Evolutionary conservation across 1,284 basidiomycete genomes (phyloP), one percentile per base, ranked within the genome.

Genomic region (Cutaneotrichosporon sp.): DNA sequence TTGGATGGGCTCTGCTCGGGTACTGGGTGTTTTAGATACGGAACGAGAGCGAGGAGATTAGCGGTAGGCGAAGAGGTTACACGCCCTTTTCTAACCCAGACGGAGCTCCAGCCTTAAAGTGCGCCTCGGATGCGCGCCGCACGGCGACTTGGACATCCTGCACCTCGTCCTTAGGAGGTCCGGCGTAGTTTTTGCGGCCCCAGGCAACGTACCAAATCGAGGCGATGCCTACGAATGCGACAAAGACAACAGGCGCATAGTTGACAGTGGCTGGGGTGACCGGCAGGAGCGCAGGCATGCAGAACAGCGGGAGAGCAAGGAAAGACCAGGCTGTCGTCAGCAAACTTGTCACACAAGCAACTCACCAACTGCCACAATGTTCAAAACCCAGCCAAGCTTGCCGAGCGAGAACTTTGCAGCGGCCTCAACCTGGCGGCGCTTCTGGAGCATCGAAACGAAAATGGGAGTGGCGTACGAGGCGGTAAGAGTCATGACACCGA

Each of bases 221-320:
- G 56, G 85, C 85, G 49, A 88, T 81, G 13, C 75, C 69, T 4
- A 77, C 84, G 67, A 87, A 87, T 1, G 85, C 86, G 42, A 87
- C 83, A 64, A 87, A 87, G 22, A 88, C 86, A 8, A 85, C 86
- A 21, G 85, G 86, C 9, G 83, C 86, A 68, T 86, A 76, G 69
- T 76, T 76, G 70, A 76, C 74, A 46, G 62, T 64, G 22, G 46
- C 53, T 8, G 67, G 58, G 5, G 72, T 71, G 60, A 76, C 73
- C 18, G 74, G 74, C 8, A 76, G 61, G 34, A 38, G 49, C n/a
- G 72, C 66, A 4, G 74, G 74, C 70, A 76, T 74, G 31, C 70
- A 74, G 58, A 76, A 64, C 21, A 76, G 64, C 6, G 73, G 72
- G 16, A 73, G 63, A 4, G 73, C 74, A 22, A 76, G 69, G 60